Conservation (phyloP, 2,329 filamentous ascomycete species). For the Alternaria angustiovoidea region DNA sequence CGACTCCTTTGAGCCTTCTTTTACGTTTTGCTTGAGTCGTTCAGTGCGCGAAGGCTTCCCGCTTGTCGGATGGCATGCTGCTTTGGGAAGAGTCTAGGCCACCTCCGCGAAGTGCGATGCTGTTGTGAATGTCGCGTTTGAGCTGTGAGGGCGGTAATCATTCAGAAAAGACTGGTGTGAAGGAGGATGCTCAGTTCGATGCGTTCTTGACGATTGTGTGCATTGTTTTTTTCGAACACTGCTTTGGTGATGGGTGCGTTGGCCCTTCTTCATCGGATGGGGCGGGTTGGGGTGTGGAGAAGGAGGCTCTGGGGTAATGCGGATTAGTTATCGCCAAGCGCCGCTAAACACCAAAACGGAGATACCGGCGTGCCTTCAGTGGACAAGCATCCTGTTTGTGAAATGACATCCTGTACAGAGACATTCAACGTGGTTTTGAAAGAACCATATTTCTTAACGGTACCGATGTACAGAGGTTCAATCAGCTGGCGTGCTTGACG, state of each 20-base stretch:
- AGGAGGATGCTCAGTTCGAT: fast-evolving
- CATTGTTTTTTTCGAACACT: neutral
- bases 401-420: neutral
- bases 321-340: constrained; percentile 13
- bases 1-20: constrained; percentile 3
- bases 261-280: neutral
- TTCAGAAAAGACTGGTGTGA: too few relatives aligned
- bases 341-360: neutral
- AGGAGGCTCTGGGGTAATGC: constrained; percentile 17
- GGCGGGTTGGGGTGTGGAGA: constrained; percentile 14
- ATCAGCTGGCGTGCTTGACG: neutral
- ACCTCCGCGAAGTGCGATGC: neutral
- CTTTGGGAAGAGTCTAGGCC: constrained; percentile 7
- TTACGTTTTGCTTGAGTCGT: constrained; percentile 5
- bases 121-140: constrained; percentile 1
- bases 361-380: neutral
- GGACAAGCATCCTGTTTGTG: neutral
- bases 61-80: constrained; percentile 14
- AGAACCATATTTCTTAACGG: too few relatives aligned
- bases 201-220: too few relatives aligned
- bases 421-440: too few relatives aligned
- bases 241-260: neutral
- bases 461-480: fast-evolving
- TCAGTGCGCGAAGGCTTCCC: constrained; percentile 1
- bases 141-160: neutral